phyloP scores from a whole-genome alignment of 2,329 filamentous ascomycete genomes.

The Epichloe typhina region DNA sequence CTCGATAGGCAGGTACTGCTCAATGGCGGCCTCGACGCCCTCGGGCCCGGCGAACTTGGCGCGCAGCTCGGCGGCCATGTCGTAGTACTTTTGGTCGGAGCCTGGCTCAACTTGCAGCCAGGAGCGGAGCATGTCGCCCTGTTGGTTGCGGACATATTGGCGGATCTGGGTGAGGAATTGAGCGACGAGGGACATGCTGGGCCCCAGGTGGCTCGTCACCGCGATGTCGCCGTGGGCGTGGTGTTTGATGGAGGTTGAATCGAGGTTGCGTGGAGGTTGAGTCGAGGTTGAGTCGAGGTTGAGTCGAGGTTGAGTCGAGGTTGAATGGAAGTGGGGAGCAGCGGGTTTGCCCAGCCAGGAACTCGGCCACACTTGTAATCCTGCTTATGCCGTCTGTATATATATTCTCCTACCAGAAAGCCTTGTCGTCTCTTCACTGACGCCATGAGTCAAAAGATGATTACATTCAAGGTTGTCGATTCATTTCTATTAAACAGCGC shows the following conservation, averaged over 20 bases:
- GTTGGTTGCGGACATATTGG: constrained; percentile 39
- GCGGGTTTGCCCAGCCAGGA: too few relatives aligned
- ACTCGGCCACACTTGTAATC: too few relatives aligned
- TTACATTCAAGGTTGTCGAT: background rate
- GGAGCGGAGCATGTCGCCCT: constrained; percentile 52
- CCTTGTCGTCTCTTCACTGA: too few relatives aligned
- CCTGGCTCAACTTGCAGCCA: constrained; percentile 66
- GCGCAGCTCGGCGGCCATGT: constrained; percentile 55
- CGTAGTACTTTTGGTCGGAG: constrained; percentile 51
- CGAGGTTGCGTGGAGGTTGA: too few relatives aligned
- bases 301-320: too few relatives aligned
- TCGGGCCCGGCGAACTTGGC: constrained; percentile 35
- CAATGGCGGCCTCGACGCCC: constrained; percentile 49
- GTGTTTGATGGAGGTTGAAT: background rate
- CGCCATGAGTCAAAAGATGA: background rate
- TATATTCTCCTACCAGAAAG: too few relatives aligned
- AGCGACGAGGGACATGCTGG: constrained; percentile 46
- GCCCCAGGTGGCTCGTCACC: background rate
- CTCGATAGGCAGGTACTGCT: constrained; percentile 49
- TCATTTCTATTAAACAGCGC: background rate
- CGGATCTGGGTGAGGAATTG: constrained; percentile 56
- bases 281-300: too few relatives aligned
- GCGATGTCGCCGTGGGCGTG: constrained; percentile 4
- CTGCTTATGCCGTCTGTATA: too few relatives aligned
- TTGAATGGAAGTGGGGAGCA: too few relatives aligned